A percentile compares a stretch with the other conserved stretches of the same genome.
phyloP scores from a whole-genome alignment of 352 stramenopile genomes.

The Globisporangium parvum region DNA sequence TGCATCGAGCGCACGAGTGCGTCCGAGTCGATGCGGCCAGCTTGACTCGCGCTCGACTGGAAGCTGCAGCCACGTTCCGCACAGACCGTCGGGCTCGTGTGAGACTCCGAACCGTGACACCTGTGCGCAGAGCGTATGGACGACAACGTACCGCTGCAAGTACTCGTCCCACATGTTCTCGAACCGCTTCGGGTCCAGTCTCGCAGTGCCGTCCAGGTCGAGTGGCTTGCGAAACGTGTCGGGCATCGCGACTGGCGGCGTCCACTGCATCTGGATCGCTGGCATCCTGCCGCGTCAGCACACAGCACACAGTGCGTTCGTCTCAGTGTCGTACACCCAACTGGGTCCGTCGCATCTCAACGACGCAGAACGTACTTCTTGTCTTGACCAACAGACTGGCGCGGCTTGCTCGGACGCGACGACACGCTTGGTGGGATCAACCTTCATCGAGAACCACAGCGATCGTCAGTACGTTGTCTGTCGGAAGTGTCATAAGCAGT shows the following conservation, averaged over 20 bases:
- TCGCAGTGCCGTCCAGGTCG: slow-evolving; percentile 33
- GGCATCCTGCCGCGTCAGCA: slow-evolving; percentile 31
- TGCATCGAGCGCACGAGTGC: slow-evolving; percentile 41
- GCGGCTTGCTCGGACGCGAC: slow-evolving; percentile 9
- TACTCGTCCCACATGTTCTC: slow-evolving; percentile 80
- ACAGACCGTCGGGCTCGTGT: no score
- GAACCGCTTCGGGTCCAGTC: slow-evolving; percentile 58
- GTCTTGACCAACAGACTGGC: slow-evolving; percentile 16
- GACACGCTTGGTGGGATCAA: slow-evolving; percentile 3
- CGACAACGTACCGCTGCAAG: slow-evolving; percentile 38
- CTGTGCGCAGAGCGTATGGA: neutral
- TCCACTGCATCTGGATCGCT: slow-evolving; percentile 65
- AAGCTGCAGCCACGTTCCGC: no score
- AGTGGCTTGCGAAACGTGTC: slow-evolving; percentile 17
- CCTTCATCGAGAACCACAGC: slow-evolving; percentile 3
- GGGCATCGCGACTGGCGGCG: slow-evolving; percentile 17
- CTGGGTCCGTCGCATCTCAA: neutral
- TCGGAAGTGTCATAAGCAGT: no score
- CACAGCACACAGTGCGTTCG: neutral
- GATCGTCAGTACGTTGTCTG: neutral
- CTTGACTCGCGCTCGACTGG: slow-evolving; percentile 18
- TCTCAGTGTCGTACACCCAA: neutral
- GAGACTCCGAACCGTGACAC: neutral
- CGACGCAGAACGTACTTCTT: slow-evolving; percentile 21
- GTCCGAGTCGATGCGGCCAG: slow-evolving; percentile 16